phyloP scores from a whole-genome alignment of 805 yeast species.

The Teunomyces barrocoloradensis region DNA sequence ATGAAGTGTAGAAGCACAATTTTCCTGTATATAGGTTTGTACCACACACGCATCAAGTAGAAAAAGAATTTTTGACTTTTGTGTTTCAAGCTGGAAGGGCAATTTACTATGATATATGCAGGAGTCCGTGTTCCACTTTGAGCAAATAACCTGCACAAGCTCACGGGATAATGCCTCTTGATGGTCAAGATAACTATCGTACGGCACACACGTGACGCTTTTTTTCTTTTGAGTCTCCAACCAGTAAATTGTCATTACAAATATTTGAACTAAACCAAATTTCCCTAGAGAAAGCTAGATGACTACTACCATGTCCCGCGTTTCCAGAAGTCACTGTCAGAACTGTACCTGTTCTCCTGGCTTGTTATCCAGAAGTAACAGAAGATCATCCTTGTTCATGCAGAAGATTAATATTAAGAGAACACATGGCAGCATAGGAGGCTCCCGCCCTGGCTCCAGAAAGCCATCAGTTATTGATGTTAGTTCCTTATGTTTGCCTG shows the following conservation, averaged over 20 bases:
- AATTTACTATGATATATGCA: neutral
- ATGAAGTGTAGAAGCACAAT: no score
- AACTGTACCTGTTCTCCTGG: conserved; percentile 89
- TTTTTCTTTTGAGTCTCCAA: neutral
- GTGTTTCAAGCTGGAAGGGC: no score
- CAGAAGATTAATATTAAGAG: conserved; percentile 25
- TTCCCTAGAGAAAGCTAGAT: neutral
- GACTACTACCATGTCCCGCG: conserved; percentile 22
- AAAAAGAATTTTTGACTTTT: no score
- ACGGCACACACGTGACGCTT: conserved; percentile 3
- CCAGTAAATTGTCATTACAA: neutral
- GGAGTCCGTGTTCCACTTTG: neutral
- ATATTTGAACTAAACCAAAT: neutral
- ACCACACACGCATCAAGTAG: no score
- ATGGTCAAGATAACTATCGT: conserved; percentile 2
- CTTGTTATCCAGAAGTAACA: conserved; percentile 61
- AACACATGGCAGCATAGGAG: conserved; percentile 17
- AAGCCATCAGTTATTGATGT: conserved; percentile 43
- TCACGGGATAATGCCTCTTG: neutral
- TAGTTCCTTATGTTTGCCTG: conserved; percentile 40
- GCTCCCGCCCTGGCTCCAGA: conserved; percentile 31
- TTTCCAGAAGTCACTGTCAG: conserved; percentile 50
- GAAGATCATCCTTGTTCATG: conserved; percentile 56
- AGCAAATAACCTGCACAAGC: neutral
- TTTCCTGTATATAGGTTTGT: no score